These are phyloP conservation scores for Nicotiana tabacum DNA, from an alignment of 257 asterid genomes.

Conservation along the genomic window DNA sequence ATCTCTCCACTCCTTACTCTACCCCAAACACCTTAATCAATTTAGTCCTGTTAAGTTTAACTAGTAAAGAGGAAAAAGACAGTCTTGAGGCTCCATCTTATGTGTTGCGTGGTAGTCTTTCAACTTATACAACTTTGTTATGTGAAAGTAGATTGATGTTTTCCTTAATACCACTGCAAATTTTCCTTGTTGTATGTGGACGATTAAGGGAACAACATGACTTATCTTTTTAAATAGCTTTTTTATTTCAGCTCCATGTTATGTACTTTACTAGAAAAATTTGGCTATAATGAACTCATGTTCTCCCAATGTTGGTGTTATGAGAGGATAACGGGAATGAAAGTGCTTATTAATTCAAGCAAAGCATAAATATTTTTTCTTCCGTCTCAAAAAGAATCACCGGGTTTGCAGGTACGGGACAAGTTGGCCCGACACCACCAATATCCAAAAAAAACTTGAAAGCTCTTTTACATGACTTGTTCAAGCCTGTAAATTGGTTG, in stretches of 20 bases:
- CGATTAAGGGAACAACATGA: constrained; percentile 30
- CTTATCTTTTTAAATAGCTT: not conserved
- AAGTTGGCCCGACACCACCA: too few species aligned
- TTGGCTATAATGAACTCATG: not conserved
- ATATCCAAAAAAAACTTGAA: not conserved
- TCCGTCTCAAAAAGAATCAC: not conserved
- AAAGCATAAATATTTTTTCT: not conserved
- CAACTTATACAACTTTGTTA: constrained; percentile 11
- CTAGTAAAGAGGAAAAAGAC: not conserved
- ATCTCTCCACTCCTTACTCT: not conserved
- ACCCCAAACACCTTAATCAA: not conserved
- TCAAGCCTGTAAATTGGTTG: not conserved
- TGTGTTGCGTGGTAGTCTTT: constrained; percentile 14
- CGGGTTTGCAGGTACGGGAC: too few species aligned
- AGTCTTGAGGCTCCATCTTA: constrained; percentile 13
- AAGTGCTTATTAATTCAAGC: not conserved
- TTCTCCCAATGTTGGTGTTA: not conserved
- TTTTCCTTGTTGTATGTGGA: constrained; percentile 21
- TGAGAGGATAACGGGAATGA: not conserved
- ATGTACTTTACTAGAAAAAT: not conserved
- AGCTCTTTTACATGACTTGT: not conserved
- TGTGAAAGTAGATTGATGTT: constrained; percentile 14
- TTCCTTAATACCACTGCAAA: constrained; percentile 17
- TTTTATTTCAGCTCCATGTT: not conserved
- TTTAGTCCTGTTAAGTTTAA: not conserved